These are phyloP conservation scores for Thuidium tamariscinum DNA, from an alignment of 225 moss, liverwort and hornwort genomes.

Conservation along the genomic window DNA sequence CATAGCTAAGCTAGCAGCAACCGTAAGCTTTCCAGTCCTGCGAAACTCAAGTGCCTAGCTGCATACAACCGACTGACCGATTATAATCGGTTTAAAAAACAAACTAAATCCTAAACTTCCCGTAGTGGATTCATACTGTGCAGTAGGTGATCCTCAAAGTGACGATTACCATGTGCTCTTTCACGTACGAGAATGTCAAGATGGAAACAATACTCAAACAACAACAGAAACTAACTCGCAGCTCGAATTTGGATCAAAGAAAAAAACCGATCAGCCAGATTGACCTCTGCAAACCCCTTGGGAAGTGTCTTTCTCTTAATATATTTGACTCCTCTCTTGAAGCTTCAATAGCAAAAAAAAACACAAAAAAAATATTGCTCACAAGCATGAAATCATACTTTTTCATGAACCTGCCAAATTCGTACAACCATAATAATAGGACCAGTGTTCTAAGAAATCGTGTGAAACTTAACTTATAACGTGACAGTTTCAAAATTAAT, in stretches of 20 bases:
- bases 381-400: background rate
- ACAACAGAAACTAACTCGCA: background rate
- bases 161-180: background rate
- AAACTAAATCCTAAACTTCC: background rate
- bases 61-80: background rate
- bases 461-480: background rate
- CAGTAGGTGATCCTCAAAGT: background rate
- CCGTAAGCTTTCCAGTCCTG: slow-evolving; percentile 30
- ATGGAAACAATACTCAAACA: background rate
- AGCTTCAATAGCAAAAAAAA: slow-evolving; percentile 37
- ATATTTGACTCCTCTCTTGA: slow-evolving; percentile 65
- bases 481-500: background rate
- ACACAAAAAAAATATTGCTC: background rate
- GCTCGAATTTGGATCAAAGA: background rate
- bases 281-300: slow-evolving; percentile 81
- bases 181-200: background rate
- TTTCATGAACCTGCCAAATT: background rate
- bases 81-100: background rate
- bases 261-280: background rate
- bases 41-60: slow-evolving; percentile 72
- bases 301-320: slow-evolving; percentile 68
- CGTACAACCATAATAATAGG: background rate
- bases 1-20: background rate
- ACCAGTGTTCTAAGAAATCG: background rate
- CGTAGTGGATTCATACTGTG: background rate